Conservation (phyloP, 2,329 filamentous ascomycete genomes). For the Volutella citrinella region DNA sequence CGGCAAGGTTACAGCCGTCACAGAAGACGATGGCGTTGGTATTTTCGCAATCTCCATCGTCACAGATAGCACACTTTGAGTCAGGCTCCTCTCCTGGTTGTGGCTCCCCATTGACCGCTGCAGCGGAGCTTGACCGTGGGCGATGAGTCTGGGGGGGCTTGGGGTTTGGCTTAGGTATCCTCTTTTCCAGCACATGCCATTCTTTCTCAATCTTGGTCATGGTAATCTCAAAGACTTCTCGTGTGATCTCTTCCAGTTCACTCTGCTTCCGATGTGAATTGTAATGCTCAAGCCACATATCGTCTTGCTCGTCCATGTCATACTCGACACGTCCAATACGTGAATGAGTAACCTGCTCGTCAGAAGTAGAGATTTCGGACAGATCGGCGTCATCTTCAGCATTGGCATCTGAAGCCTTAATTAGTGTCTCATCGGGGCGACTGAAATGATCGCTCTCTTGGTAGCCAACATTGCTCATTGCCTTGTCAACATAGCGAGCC, state of each 20-base stretch:
- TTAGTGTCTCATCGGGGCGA: conserved; percentile 70
- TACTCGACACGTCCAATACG: conserved; percentile 85
- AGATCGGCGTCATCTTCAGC: conserved; percentile 58
- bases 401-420: conserved; percentile 59
- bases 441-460: conserved; percentile 91
- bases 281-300: conserved; percentile 87
- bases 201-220: conserved; percentile 99
- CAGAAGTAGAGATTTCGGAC: conserved; percentile 25
- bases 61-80: conserved; percentile 95
- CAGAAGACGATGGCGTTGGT: conserved; percentile 99
- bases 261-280: conserved; percentile 74
- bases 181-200: conserved; percentile 93
- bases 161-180: conserved; percentile 94
- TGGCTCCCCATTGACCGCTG: conserved; percentile 91
- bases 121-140: conserved; percentile 88
- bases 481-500: conserved; percentile 89
- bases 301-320: conserved; percentile 99
- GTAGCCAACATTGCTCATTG: conserved; percentile 94
- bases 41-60: conserved; percentile 99
- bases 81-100: conserved; percentile 86
- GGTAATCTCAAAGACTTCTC: conserved; percentile 93
- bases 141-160: conserved; percentile 94
- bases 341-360: conserved; percentile 31
- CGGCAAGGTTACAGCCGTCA: conserved; percentile 93
- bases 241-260: conserved; percentile 78